Conservation (phyloP, 192 early-diverging fungal genomes). For the Lunasporangiospora selenospora region DNA sequence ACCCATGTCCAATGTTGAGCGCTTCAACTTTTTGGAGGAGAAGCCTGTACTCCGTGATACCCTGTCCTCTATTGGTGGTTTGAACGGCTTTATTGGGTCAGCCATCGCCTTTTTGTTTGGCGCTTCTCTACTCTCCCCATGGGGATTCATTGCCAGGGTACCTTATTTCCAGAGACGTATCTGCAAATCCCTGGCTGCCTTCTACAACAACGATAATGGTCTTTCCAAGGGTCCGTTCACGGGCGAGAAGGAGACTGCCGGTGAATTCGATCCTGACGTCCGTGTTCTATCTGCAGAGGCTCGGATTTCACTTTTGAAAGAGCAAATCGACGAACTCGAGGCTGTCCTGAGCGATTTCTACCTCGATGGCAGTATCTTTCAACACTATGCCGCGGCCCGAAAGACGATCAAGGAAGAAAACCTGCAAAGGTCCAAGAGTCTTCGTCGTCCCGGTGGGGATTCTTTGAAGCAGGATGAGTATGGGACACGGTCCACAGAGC, state of each 20-base stretch:
- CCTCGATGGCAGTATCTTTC: slow-evolving; percentile 19
- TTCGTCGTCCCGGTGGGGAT: no score
- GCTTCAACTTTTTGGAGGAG: slow-evolving; percentile 3
- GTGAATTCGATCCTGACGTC: slow-evolving; percentile 11
- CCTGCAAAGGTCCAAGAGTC: no score
- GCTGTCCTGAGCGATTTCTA: slow-evolving; percentile 33
- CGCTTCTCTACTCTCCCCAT: slow-evolving; percentile 21
- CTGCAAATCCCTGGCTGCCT: slow-evolving; percentile 11
- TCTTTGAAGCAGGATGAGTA: no score
- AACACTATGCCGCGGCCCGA: slow-evolving; percentile 10
- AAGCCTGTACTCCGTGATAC: slow-evolving; percentile 22
- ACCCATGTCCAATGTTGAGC: not conserved
- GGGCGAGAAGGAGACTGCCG: slow-evolving; percentile 11
- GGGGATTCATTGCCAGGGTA: slow-evolving; percentile 20
- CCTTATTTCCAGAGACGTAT: slow-evolving; percentile 23
- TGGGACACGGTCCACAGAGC: no score
- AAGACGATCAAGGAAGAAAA: not conserved
- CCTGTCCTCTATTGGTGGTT: slow-evolving; percentile 31
- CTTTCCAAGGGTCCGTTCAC: slow-evolving; percentile 39
- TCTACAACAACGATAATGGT: slow-evolving; percentile 10
- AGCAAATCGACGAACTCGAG: slow-evolving; percentile 37
- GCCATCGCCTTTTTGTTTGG: slow-evolving; percentile 36
- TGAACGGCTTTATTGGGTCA: slow-evolving; percentile 13
- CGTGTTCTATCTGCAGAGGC: not conserved
- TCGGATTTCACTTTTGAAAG: slow-evolving; percentile 18